Evolutionary conservation across 2,329 filamentous ascomycete genomes (phyloP).

Genomic region (Diaporthe citri): DNA sequence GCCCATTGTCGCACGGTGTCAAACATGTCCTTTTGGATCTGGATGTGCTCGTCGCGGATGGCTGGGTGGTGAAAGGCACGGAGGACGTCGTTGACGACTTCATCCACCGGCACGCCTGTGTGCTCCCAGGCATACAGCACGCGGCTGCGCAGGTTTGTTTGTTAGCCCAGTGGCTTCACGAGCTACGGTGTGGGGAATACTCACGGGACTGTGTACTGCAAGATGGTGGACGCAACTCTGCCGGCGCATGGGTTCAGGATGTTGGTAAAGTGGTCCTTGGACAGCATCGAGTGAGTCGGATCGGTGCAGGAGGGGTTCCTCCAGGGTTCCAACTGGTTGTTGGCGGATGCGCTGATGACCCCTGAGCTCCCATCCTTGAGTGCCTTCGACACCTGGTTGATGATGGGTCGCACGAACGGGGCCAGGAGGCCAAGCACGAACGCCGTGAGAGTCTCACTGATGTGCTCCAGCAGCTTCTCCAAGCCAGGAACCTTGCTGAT

Average conservation of each 20-base stretch:
- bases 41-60: slow-evolving; percentile 78
- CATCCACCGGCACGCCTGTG: slow-evolving; percentile 82
- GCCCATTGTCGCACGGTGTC: slow-evolving; percentile 86
- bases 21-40: slow-evolving; percentile 92
- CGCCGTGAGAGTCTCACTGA: slow-evolving; percentile 91
- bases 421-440: slow-evolving; percentile 93
- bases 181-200: slow-evolving; percentile 45
- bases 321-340: slow-evolving; percentile 85
- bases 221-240: slow-evolving; percentile 77
- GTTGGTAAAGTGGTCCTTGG: slow-evolving; percentile 88
- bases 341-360: slow-evolving; percentile 75
- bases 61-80: slow-evolving; percentile 93
- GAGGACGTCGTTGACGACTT: slow-evolving; percentile 85
- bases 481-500: slow-evolving; percentile 94
- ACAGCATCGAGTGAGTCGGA: slow-evolving; percentile 85
- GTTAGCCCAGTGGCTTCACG: slow-evolving; percentile 42
- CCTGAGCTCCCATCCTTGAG: slow-evolving; percentile 88
- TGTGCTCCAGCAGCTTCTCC: slow-evolving; percentile 90
- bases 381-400: slow-evolving; percentile 84
- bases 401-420: slow-evolving; percentile 92
- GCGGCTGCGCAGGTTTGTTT: slow-evolving; percentile 60
- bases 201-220: slow-evolving; percentile 88
- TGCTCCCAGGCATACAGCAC: slow-evolving; percentile 96
- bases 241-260: slow-evolving; percentile 83
- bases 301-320: slow-evolving; percentile 80